Evolutionary conservation across 192 early-diverging fungal genomes (phyloP).

Genomic region (Linnemannia exigua): DNA sequence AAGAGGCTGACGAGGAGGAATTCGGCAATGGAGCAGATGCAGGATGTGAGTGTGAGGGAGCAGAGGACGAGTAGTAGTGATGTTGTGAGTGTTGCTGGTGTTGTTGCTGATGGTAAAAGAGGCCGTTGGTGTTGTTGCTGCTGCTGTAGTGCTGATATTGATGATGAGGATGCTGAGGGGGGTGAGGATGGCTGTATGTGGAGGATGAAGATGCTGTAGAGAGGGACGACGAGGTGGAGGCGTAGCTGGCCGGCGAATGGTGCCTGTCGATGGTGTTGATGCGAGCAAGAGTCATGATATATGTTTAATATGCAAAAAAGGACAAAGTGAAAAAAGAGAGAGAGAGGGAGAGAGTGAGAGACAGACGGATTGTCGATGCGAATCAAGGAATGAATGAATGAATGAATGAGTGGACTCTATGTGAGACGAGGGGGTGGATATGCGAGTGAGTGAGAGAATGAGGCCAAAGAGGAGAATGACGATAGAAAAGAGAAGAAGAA

Average conservation of each 20-base stretch:
- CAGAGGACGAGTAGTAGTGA: constrained; percentile 9
- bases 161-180: constrained; percentile 1
- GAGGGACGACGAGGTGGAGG: not conserved
- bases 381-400: not conserved
- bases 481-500: not conserved
- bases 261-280: constrained; percentile 8
- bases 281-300: constrained; percentile 4
- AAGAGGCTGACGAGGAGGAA: constrained; percentile 7
- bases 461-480: too few relatives aligned
- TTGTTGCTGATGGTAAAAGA: not conserved
- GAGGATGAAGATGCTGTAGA: not conserved
- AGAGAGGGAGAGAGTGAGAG: not conserved
- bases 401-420: not conserved
- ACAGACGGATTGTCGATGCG: not conserved
- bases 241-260: not conserved
- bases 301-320: not conserved
- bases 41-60: constrained; percentile 4
- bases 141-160: not conserved
- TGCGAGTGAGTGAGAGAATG: not conserved
- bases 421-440: not conserved
- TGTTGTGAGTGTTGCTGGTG: not conserved
- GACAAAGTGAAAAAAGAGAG: too few relatives aligned
- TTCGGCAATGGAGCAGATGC: not conserved
- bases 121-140: not conserved
- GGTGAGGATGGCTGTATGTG: not conserved